A percentile compares a stretch with the other conserved stretches of the same genome.
phyloP scores from a whole-genome alignment of 768 basidiomycete genomes.

The Tulasnella sp. region DNA sequence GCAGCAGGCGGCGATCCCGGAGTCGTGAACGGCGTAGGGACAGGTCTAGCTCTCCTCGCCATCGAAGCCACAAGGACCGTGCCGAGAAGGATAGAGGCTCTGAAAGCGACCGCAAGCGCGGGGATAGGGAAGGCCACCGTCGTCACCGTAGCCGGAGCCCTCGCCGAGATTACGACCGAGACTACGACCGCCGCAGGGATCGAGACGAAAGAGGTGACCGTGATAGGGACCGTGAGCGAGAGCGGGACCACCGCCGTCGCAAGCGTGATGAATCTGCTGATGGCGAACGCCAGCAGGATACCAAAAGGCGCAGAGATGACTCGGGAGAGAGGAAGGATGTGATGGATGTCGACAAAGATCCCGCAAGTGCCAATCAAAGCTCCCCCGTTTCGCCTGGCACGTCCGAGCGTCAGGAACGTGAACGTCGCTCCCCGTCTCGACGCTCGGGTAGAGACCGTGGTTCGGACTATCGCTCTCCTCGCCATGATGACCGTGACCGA shows the following conservation, averaged over 20 bases:
- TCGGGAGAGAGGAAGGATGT: conserved; percentile 28
- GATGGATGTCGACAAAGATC: conserved; percentile 30
- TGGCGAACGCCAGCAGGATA: conserved; percentile 26
- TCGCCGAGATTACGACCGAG: conserved; percentile 44
- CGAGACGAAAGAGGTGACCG: conserved; percentile 47
- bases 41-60: conserved; percentile 48
- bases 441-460: conserved; percentile 17
- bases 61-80: conserved; percentile 51
- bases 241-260: conserved; percentile 55
- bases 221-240: conserved; percentile 49
- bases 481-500: conserved; percentile 46
- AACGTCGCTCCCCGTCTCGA: conserved; percentile 44
- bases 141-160: conserved; percentile 42
- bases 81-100: conserved; percentile 41
- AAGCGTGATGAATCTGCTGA: conserved; percentile 58
- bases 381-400: conserved; percentile 2
- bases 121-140: conserved; percentile 30
- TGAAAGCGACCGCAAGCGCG: conserved; percentile 34
- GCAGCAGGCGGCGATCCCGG: conserved; percentile 65
- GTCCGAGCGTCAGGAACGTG: conserved; percentile 37
- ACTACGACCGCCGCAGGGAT: conserved; percentile 41
- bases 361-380: conserved; percentile 15
- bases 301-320: conserved; percentile 26
- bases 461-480: conserved; percentile 37
- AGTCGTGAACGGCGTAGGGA: conserved; percentile 58